Conservation (phyloP, 768 basidiomycete genomes). For the Termitomyces sp. region DNA sequence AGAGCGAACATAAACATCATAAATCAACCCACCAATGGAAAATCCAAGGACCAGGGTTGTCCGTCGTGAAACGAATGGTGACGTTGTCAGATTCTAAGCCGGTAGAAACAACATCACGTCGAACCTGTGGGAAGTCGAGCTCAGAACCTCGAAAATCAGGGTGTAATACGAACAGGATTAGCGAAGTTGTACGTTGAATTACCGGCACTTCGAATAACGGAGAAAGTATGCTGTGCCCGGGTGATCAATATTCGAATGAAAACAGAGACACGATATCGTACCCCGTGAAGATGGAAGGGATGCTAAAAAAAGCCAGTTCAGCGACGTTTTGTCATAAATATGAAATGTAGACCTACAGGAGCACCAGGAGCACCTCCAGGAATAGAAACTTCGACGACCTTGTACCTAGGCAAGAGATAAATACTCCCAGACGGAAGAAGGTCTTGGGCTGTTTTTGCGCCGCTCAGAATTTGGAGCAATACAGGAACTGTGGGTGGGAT, state of each 20-base stretch:
- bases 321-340: conserved; percentile 1
- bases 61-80: conserved; percentile 44
- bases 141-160: too few relatives aligned
- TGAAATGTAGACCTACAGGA: conserved; percentile 17
- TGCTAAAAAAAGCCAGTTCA: background rate
- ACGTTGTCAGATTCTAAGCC: conserved; percentile 30
- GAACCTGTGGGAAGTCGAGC: background rate
- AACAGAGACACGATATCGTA: too few relatives aligned
- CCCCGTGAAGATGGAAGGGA: conserved; percentile 1
- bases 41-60: conserved; percentile 49
- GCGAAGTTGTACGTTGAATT: conserved; percentile 24
- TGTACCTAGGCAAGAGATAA: conserved; percentile 39
- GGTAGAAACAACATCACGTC: conserved; percentile 28
- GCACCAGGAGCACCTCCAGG: conserved; percentile 26
- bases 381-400: conserved; percentile 38
- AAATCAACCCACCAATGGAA: conserved; percentile 36
- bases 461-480: conserved; percentile 55
- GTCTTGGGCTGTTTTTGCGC: conserved; percentile 38
- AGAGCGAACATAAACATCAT: too few relatives aligned
- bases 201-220: conserved; percentile 31
- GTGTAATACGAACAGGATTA: background rate
- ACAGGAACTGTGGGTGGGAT: conserved; percentile 40
- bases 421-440: conserved; percentile 44
- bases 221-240: conserved; percentile 33
- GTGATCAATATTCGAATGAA: background rate